phyloP scores from a whole-genome alignment of 2,329 filamentous ascomycete species.

The Cladosporium sp. region DNA sequence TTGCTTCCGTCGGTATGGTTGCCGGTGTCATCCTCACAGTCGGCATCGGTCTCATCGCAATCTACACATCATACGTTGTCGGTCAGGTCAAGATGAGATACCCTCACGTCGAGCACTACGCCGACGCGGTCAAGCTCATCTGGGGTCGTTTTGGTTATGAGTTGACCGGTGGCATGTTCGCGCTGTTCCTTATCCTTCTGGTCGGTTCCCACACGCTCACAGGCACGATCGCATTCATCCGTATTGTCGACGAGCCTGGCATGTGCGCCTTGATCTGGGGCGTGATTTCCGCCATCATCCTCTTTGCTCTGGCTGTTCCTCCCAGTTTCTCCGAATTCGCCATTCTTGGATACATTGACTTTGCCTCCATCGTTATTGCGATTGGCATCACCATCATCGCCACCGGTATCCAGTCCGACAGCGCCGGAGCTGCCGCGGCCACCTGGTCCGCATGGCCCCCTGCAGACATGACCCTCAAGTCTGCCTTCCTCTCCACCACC shows the following conservation, averaged over 20 bases:
- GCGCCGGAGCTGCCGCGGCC: slow-evolving; percentile 29
- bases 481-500: slow-evolving; percentile 59
- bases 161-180: slow-evolving; percentile 41
- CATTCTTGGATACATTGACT: slow-evolving; percentile 34
- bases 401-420: slow-evolving; percentile 28
- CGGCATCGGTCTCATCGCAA: slow-evolving; percentile 54
- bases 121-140: slow-evolving; percentile 42
- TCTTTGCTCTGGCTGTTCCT: slow-evolving; percentile 32
- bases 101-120: slow-evolving; percentile 41
- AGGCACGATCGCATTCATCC: slow-evolving; percentile 43
- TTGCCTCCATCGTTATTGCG: slow-evolving; percentile 31
- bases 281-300: slow-evolving; percentile 39
- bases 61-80: slow-evolving; percentile 60
- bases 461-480: slow-evolving; percentile 39
- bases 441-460: slow-evolving; percentile 34
- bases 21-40: slow-evolving; percentile 54
- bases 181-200: slow-evolving; percentile 40
- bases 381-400: slow-evolving; percentile 34
- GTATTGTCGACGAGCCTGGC: slow-evolving; percentile 35
- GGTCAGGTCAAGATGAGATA: slow-evolving; percentile 57
- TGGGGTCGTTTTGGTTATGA: slow-evolving; percentile 42
- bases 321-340: slow-evolving; percentile 34
- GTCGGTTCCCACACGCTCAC: slow-evolving; percentile 44
- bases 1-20: slow-evolving; percentile 52
- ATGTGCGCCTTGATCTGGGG: slow-evolving; percentile 42